Conservation (phyloP, 2,329 filamentous ascomycete genomes). For the Aaosphaeria arxii region DNA sequence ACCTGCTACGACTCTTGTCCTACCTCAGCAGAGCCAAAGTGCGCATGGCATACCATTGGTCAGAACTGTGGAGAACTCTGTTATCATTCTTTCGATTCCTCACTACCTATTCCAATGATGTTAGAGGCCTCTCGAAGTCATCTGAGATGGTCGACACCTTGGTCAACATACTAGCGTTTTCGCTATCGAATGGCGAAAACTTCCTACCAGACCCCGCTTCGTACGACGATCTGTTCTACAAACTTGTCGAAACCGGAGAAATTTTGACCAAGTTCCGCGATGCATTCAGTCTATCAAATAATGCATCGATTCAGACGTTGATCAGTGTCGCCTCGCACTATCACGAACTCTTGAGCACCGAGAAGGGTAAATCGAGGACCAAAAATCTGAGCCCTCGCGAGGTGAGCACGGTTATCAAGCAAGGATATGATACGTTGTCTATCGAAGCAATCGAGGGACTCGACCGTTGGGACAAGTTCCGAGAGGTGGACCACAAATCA, state of each 20-base stretch:
- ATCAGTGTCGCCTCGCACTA: constrained; percentile 84
- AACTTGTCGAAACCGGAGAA: constrained; percentile 88
- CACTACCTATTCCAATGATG: constrained; percentile 77
- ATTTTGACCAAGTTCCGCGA: constrained; percentile 78
- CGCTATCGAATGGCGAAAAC: constrained; percentile 80
- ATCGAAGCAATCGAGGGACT: constrained; percentile 86
- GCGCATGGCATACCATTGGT: constrained; percentile 87
- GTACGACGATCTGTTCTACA: constrained; percentile 98
- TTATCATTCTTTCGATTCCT: constrained; percentile 87
- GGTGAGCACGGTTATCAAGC: constrained; percentile 88
- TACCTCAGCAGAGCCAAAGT: constrained; percentile 80
- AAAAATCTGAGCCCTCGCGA: constrained; percentile 77
- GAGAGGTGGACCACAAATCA: constrained; percentile 81
- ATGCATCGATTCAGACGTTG: constrained; percentile 72
- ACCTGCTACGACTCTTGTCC: constrained; percentile 78
- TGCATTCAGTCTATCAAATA: constrained; percentile 57
- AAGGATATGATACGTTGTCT: constrained; percentile 91
- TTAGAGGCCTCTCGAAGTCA: constrained; percentile 68
- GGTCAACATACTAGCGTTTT: constrained; percentile 78
- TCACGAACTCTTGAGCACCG: constrained; percentile 69
- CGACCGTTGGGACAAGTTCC: constrained; percentile 80
- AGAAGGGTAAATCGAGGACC: constrained; percentile 49
- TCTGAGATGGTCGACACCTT: constrained; percentile 71
- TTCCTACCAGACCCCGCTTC: constrained; percentile 84
- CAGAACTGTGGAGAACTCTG: constrained; percentile 87